These are phyloP conservation scores for Diaporthe helianthi DNA, from an alignment of 2,329 filamentous ascomycete genomes.

Conservation along the genomic window DNA sequence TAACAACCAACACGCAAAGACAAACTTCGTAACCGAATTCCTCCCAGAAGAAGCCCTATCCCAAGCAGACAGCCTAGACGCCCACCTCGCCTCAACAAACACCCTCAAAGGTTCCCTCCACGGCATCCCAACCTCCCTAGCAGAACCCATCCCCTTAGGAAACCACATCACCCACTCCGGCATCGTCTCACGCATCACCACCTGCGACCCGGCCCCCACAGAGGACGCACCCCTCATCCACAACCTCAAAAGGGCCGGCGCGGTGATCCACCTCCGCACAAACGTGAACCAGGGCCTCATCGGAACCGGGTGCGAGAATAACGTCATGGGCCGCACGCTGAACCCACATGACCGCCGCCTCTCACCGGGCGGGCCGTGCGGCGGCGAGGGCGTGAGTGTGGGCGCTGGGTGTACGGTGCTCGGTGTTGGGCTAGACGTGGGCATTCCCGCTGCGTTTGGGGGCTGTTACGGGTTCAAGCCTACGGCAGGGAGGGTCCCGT, in stretches of 20 bases:
- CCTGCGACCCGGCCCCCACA: background rate
- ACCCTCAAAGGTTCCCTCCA: conserved; percentile 58
- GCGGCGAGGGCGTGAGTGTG: conserved; percentile 50
- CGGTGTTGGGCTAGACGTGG: conserved; percentile 38
- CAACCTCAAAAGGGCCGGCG: conserved; percentile 46
- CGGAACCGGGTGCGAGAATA: conserved; percentile 45
- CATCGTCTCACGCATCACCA: conserved; percentile 44
- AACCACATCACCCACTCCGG: conserved; percentile 39
- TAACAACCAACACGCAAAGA: conserved; percentile 13
- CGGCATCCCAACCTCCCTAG: conserved; percentile 39
- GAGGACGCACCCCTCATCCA: conserved; percentile 45
- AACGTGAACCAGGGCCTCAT: conserved; percentile 51
- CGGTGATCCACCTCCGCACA: conserved; percentile 51
- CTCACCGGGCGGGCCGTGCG: conserved; percentile 50
- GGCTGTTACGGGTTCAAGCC: conserved; percentile 32
- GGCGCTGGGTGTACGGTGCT: conserved; percentile 48
- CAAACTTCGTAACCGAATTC: conserved; percentile 40
- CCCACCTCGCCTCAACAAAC: conserved; percentile 44
- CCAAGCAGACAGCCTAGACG: conserved; percentile 50
- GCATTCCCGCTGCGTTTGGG: conserved; percentile 33
- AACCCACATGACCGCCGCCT: conserved; percentile 50
- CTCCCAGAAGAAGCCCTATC: conserved; percentile 50
- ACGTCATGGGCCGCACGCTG: conserved; percentile 48
- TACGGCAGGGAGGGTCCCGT: conserved; percentile 24
- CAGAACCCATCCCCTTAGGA: conserved; percentile 38